These are phyloP conservation scores for Alternaria infectoria DNA, from an alignment of 2,329 filamentous ascomycete species.

Conservation along the genomic window DNA sequence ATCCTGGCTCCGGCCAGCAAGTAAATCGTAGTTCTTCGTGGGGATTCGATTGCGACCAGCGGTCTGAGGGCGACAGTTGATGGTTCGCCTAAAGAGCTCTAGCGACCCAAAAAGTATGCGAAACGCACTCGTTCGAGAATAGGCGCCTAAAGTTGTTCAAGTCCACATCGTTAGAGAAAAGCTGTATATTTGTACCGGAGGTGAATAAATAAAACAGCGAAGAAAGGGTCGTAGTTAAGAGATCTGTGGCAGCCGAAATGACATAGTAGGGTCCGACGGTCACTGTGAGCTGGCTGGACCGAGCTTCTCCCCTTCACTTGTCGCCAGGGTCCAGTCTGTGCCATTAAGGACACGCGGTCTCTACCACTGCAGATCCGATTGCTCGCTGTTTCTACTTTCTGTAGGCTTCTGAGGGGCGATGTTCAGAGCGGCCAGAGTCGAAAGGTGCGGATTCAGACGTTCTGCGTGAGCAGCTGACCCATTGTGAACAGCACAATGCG, in stretches of 20 bases:
- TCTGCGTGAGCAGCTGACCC: neutral
- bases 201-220: neutral
- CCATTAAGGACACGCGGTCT: neutral
- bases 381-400: neutral
- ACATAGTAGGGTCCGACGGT: neutral
- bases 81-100: neutral
- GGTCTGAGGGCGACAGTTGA: neutral
- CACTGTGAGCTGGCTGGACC: neutral
- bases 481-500: neutral
- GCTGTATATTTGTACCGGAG: neutral
- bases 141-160: neutral
- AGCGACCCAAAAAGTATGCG: neutral
- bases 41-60: neutral
- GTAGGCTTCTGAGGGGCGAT: neutral
- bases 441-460: neutral
- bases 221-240: neutral
- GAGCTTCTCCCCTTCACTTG: slow-evolving; percentile 1
- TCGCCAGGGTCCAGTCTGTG: neutral
- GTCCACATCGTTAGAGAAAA: neutral
- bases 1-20: neutral
- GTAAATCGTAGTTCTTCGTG: neutral
- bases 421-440: neutral
- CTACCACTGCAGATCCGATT: neutral
- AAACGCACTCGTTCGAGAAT: neutral
- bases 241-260: neutral